Percentiles rank a stretch among this genome's conserved stretches.
These are phyloP conservation scores for Pleurotus tuoliensis DNA, from an alignment of 768 basidiomycete species.

Conservation along the genomic window DNA sequence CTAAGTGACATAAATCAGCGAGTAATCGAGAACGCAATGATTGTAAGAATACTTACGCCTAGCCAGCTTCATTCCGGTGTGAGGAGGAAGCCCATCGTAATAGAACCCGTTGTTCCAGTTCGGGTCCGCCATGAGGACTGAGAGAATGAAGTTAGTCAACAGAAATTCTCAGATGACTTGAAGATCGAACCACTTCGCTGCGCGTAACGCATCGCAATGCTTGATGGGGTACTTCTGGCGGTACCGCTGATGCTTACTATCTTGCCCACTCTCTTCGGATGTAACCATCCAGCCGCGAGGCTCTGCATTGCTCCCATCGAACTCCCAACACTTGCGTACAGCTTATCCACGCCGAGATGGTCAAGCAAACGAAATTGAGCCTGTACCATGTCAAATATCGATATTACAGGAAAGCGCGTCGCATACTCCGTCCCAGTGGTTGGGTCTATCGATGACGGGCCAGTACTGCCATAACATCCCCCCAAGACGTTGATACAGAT, in stretches of 20 bases:
- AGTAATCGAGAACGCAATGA: not conserved
- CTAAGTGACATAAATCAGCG: conserved; percentile 33
- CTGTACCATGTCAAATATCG: conserved; percentile 95
- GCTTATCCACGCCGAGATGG: conserved; percentile 72
- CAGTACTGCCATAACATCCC: conserved; percentile 96
- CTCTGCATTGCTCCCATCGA: conserved; percentile 99
- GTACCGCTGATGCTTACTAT: conserved; percentile 94
- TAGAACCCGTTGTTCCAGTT: conserved; percentile 99
- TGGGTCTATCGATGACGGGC: conserved; percentile 82
- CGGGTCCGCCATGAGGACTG: conserved; percentile 98
- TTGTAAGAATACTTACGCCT: conserved; percentile 54
- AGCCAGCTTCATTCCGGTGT: conserved; percentile 97
- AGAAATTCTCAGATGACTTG: not conserved
- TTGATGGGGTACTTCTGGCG: conserved; percentile 86
- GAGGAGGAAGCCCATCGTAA: conserved; percentile 92
- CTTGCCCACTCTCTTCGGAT: conserved; percentile 84
- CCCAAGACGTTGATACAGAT: conserved; percentile 97
- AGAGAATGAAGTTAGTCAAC: not conserved
- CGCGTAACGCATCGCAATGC: conserved; percentile 93
- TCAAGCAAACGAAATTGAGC: conserved; percentile 89
- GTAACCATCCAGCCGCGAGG: conserved; percentile 90
- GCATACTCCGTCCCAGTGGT: conserved; percentile 71
- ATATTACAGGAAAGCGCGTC: conserved; percentile 86
- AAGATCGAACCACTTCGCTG: conserved; percentile 82
- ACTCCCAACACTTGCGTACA: conserved; percentile 91